Conservation (phyloP, 164 flowering plant genomes). For the Annona cherimola region DNA sequence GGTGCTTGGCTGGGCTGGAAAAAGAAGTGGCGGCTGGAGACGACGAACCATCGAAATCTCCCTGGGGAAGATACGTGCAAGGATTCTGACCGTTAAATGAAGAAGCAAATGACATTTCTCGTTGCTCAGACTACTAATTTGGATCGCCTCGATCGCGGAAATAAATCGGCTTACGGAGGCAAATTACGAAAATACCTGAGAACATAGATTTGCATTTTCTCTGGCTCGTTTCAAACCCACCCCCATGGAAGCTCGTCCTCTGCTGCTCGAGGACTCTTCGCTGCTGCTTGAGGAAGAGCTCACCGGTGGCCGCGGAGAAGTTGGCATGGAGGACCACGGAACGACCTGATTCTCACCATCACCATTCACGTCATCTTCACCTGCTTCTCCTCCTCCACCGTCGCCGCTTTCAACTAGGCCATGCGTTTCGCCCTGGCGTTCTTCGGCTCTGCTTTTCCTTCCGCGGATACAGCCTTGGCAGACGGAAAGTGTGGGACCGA, state of each 20-base stretch:
- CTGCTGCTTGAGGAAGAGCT: conserved; percentile 23
- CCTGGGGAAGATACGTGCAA: conserved; percentile 7
- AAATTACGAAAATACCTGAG: conserved; percentile 25
- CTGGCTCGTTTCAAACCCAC: conserved; percentile 31
- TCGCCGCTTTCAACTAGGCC: conserved; percentile 9
- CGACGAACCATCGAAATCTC: conserved; percentile 7
- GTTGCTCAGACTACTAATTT: not conserved
- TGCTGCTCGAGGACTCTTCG: conserved; percentile 16
- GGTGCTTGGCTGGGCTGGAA: conserved; percentile 10
- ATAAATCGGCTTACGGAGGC: not conserved
- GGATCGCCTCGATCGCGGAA: not conserved
- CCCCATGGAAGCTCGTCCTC: conserved; percentile 2
- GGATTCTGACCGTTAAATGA: not conserved
- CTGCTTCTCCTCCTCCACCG: conserved; percentile 5
- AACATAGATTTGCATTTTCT: conserved; percentile 24
- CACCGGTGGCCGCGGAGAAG: conserved; percentile 25
- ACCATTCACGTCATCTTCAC: conserved; percentile 11
- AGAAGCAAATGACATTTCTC: no score
- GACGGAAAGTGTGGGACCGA: conserved; percentile 43
- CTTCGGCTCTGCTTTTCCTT: not conserved
- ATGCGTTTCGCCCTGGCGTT: conserved; percentile 1
- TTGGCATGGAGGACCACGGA: conserved; percentile 33
- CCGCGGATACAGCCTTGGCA: conserved; percentile 33
- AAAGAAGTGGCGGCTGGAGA: conserved; percentile 14
- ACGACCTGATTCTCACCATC: conserved; percentile 36